Evolutionary conservation across 1,139 yeast species (phyloP).

Genomic region (Kurtzmaniella natalensis): DNA sequence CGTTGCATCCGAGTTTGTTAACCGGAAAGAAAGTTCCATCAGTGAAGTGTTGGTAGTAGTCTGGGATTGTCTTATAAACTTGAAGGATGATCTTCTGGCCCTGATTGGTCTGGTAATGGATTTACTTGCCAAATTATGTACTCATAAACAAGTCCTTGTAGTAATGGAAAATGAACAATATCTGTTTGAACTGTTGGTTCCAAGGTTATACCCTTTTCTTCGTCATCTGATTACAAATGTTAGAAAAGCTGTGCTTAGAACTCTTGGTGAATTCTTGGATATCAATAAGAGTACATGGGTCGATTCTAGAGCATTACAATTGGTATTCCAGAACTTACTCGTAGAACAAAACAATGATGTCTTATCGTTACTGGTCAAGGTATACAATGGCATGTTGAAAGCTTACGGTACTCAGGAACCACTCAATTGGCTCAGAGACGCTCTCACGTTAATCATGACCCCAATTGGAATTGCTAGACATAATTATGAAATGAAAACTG

Average conservation of each 20-base stretch:
- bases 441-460: constrained; percentile 70
- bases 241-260: constrained; percentile 79
- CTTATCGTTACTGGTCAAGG: constrained; percentile 55
- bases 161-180: constrained; percentile 63
- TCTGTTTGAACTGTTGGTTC: constrained; percentile 72
- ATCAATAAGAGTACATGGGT: constrained; percentile 79
- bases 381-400: constrained; percentile 53
- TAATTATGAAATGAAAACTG: constrained; percentile 78
- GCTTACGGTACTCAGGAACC: constrained; percentile 25
- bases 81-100: constrained; percentile 89
- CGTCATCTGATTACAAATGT: constrained; percentile 94
- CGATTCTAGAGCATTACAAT: constrained; percentile 63
- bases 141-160: constrained; percentile 72
- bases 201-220: constrained; percentile 85
- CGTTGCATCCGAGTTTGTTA: constrained; percentile 78
- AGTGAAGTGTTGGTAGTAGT: constrained; percentile 68
- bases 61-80: constrained; percentile 82
- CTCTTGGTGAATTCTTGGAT: constrained; percentile 72
- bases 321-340: constrained; percentile 80
- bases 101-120: constrained; percentile 98
- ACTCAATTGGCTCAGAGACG: constrained; percentile 30
- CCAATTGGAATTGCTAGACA: constrained; percentile 94
- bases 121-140: constrained; percentile 79
- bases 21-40: constrained; percentile 55
- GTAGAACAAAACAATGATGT: constrained; percentile 85